phyloP scores from a whole-genome alignment of 129 eudicot species.

The Centrapalus pauciflorus region DNA sequence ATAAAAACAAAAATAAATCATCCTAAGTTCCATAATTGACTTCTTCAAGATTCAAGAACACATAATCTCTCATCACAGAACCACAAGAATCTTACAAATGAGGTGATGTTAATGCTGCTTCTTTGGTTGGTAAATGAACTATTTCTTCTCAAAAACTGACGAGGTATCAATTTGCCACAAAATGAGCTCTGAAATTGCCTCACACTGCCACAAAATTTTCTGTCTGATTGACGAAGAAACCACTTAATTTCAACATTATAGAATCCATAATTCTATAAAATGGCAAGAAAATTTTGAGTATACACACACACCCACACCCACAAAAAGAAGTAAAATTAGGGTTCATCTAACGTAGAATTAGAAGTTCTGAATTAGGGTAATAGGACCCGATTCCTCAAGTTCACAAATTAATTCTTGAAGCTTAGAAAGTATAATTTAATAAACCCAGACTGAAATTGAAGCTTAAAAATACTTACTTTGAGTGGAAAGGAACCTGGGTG shows the following conservation, averaged over 20 bases:
- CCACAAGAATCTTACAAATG: slow-evolving; percentile 36
- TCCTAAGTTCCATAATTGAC: neutral
- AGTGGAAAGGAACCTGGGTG: slow-evolving; percentile 33
- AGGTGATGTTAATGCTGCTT: slow-evolving; percentile 40
- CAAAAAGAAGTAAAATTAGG: slow-evolving; percentile 4
- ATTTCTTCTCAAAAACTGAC: slow-evolving; percentile 26
- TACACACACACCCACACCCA: neutral
- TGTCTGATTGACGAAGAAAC: slow-evolving; percentile 29
- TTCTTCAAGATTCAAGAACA: neutral
- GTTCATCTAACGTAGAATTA: neutral
- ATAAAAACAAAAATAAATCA: neutral
- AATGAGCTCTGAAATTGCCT: slow-evolving; percentile 55
- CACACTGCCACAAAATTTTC: slow-evolving; percentile 29
- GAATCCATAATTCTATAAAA: neutral
- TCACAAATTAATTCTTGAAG: neutral
- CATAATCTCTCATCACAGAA: neutral
- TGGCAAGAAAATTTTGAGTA: neutral
- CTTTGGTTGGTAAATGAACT: slow-evolving; percentile 13
- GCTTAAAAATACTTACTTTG: slow-evolving; percentile 37
- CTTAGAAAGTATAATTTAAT: neutral
- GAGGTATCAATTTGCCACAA: slow-evolving; percentile 30
- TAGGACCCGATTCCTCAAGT: neutral
- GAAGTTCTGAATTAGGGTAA: neutral
- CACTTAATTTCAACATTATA: neutral
- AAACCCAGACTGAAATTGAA: slow-evolving; percentile 12